Conservation (phyloP, 148 eudicot species). For the Chenopodium formosanum region DNA sequence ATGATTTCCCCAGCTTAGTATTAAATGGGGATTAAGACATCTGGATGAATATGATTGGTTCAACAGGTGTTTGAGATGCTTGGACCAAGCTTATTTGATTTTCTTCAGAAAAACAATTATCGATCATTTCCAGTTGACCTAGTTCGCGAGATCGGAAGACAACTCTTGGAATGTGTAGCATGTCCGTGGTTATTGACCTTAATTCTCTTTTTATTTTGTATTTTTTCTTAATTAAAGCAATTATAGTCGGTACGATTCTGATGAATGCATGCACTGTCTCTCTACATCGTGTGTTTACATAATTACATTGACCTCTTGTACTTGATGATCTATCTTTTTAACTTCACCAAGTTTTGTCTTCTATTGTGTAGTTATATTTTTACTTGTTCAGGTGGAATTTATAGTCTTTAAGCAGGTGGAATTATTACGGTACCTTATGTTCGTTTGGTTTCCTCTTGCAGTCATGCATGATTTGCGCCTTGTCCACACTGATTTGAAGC, state of each 20-base stretch:
- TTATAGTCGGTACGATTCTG: constrained; percentile 1
- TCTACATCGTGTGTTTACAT: background rate
- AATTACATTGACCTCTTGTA: background rate
- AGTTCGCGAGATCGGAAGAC: constrained; percentile 97
- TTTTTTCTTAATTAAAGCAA: background rate
- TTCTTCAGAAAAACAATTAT: constrained; percentile 98
- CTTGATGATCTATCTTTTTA: constrained; percentile 4
- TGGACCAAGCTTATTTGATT: constrained; percentile 99
- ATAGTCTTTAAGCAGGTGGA: background rate
- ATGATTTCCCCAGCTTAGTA: constrained; percentile 51
- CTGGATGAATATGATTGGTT: constrained; percentile 65
- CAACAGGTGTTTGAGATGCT: constrained; percentile 99
- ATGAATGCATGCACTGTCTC: background rate
- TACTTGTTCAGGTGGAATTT: background rate
- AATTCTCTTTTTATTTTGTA: constrained; percentile 7
- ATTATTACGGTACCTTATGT: constrained; percentile 20
- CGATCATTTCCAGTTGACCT: constrained; percentile 98
- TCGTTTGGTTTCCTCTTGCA: constrained; percentile 38
- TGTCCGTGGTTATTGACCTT: constrained; percentile 74
- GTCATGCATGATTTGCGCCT: constrained; percentile 94
- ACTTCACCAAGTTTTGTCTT: background rate
- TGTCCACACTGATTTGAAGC: constrained; percentile 93
- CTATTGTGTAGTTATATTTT: background rate
- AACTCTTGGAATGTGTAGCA: constrained; percentile 96
- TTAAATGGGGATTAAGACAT: constrained; percentile 58